Evolutionary conservation across 2,329 filamentous ascomycete genomes (phyloP).

Genomic region (Biscogniauxia marginata): DNA sequence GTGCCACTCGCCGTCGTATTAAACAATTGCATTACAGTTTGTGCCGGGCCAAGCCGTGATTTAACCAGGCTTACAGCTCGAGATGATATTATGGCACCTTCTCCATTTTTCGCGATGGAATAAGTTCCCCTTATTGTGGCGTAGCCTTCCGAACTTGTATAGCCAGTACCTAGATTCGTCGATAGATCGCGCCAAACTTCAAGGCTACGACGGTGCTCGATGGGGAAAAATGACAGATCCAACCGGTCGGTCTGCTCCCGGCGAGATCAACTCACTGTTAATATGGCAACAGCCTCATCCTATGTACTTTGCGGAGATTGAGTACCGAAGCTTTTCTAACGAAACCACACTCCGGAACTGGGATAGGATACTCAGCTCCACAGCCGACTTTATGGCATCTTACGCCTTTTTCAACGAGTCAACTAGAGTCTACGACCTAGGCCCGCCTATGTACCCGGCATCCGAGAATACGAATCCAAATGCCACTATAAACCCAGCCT

Average conservation of each 20-base stretch:
- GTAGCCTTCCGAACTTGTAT: conserved; percentile 47
- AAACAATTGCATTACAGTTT: not conserved
- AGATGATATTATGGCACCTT: conserved; percentile 55
- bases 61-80: conserved; percentile 34
- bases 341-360: conserved; percentile 47
- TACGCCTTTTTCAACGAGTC: conserved; percentile 55
- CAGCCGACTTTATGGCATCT: conserved; percentile 59
- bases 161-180: conserved; percentile 43
- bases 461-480: conserved; percentile 60
- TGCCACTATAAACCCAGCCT: conserved; percentile 55
- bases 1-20: conserved; percentile 3
- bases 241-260: conserved; percentile 53
- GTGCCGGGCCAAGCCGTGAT: no score
- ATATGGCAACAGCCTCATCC: conserved; percentile 64
- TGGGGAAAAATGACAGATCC: conserved; percentile 59
- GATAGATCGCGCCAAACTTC: conserved; percentile 34
- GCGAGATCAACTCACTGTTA: conserved; percentile 59
- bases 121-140: conserved; percentile 43
- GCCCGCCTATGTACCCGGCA: conserved; percentile 45
- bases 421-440: conserved; percentile 50
- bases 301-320: conserved; percentile 58
- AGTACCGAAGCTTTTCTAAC: conserved; percentile 47
- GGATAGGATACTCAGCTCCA: conserved; percentile 49
- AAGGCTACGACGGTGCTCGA: conserved; percentile 45
- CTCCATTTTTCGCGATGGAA: conserved; percentile 51